Evolutionary conservation across 2,329 filamentous ascomycete species (phyloP), one percentile per base, ranked within the genome.

Genomic region (Aspergillus pseudoglaucus): DNA sequence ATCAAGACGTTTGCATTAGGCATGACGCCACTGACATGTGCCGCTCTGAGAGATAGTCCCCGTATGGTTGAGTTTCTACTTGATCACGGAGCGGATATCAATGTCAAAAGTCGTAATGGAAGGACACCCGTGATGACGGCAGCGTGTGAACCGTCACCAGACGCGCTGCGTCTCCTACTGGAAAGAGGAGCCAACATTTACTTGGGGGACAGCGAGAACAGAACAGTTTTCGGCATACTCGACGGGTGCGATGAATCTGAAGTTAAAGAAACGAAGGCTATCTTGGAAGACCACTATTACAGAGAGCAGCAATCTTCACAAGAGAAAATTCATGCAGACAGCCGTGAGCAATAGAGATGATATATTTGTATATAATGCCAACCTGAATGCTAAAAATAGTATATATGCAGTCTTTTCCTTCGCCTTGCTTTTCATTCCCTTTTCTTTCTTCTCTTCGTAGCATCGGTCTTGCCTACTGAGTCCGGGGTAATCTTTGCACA

Each of bases 1-100:
- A 27, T 27, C 4, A 4, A 35, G 5, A n/a, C n/a, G 17, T 17
- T n/a, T 35, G 33, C 6, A 35, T n/a, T 10, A 8, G 14, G 6
- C 33, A 35, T n/a, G 33, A 27, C 9, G 12, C 33, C 33, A 15
- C 33, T 35, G n/a, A 17, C 6, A 27, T 45, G 23, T 0, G 54
- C 54, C 14, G 45, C 14, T 17, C 33, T 15, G n/a, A 35, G 15
- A 9, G 33, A 35, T 4, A n/a, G 15, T 17, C n/a, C 5, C 6
- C n/a, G 49, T 1, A 44, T 55, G 44, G 47, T 56, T 9, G 7
- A 51, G 2, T 27, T 63, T 12, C 55, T 65, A 14, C 14, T 63
- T 2, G 27, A 50, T 3, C 22, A 33, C 1, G 57, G 55, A 0
- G 59, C 56, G 1, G 42, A 59, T 20, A 37, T 60, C 4, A 54